Base-by-base conservation (phyloP, 176 grass and related monocot genomes). In the Poa pratensis region DNA sequence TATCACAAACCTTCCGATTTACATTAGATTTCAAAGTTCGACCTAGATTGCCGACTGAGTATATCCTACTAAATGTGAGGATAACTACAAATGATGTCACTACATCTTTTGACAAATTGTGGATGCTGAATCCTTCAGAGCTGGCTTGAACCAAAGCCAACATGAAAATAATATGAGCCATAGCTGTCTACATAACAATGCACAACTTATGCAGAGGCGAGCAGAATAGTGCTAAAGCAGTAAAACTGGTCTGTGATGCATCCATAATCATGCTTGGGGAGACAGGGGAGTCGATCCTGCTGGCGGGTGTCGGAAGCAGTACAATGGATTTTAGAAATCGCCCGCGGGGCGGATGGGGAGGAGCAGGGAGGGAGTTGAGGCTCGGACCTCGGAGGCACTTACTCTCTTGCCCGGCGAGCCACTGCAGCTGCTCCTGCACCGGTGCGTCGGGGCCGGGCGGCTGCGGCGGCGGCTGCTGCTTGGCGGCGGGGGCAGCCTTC, bases 391-490 rank as follows among this genome's bases (percentile, higher is more conserved):
- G 7, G 53, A 43, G 51, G 78, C 34, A 6, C 68, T 27, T 86
- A 89, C 90, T 6, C 79, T 92, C 90, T 27, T 82, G 87, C 6
- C 70, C 60, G 59, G 53, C 84, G 77, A 82, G 28, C 62, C 67
- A 77, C 3, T 4, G 46, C 49, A 81, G 54, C 62, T 40, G 64
- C 62, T 92, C 84, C 20, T 34, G 60, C 61, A 78, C 45, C 50
- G 70, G 57, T 49, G 77, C 76, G 53, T 88, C 86, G 4, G 43
- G 61, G 18, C 45, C 43, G 6, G 72, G 53, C n/a, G 82, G 82
- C 71, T 27, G 53, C 43, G 78, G 19, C 35, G 1, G 65, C 45
- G 3, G 53, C 24, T 66, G 58, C 64, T 71, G 14, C 18, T 76
- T 85, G 43, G 52, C 18, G 14, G 51, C 74, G 7, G 49, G 27